Percentiles rank a stretch among this genome's conserved stretches.
Evolutionary conservation across 768 basidiomycete species (phyloP).

Genomic region (Auricularia sp.): DNA sequence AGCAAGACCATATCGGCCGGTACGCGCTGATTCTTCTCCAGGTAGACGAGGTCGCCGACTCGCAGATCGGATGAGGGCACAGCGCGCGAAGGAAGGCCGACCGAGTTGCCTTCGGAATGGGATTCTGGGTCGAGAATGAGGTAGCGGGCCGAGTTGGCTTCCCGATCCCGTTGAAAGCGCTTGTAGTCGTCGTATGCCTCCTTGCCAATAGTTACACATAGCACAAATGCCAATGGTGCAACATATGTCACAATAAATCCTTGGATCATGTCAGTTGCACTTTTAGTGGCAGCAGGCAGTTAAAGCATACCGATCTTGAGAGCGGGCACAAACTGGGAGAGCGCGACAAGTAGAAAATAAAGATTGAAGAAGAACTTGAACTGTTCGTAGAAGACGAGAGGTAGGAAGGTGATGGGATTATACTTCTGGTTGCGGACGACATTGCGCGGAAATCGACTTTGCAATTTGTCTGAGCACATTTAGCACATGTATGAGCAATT

Average conservation of each 20-base stretch:
- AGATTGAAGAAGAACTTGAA: conserved; percentile 99
- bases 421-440: conserved; percentile 97
- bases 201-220: conserved; percentile 94
- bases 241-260: conserved; percentile 95
- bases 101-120: conserved; percentile 19
- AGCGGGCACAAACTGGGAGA: conserved; percentile 92
- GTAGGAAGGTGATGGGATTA: conserved; percentile 92
- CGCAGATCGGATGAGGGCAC: conserved; percentile 81
- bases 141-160: conserved; percentile 92
- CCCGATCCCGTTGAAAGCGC: conserved; percentile 80
- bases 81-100: conserved; percentile 45
- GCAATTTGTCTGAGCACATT: conserved; percentile 51
- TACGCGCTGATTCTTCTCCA: conserved; percentile 96
- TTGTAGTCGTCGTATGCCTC: conserved; percentile 99
- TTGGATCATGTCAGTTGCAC: conserved; percentile 22
- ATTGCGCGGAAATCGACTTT: conserved; percentile 71
- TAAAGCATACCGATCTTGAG: conserved; percentile 76
- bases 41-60: conserved; percentile 81
- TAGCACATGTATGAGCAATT: neutral
- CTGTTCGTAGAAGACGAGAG: conserved; percentile 95
- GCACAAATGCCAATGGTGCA: conserved; percentile 91
- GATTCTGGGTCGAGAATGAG: conserved; percentile 57
- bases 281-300: neutral
- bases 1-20: conserved; percentile 90
- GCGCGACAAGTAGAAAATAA: conserved; percentile 93